Evolutionary conservation across 106 monocot genomes (phyloP).

Genomic region (Amphibolis antarctica): DNA sequence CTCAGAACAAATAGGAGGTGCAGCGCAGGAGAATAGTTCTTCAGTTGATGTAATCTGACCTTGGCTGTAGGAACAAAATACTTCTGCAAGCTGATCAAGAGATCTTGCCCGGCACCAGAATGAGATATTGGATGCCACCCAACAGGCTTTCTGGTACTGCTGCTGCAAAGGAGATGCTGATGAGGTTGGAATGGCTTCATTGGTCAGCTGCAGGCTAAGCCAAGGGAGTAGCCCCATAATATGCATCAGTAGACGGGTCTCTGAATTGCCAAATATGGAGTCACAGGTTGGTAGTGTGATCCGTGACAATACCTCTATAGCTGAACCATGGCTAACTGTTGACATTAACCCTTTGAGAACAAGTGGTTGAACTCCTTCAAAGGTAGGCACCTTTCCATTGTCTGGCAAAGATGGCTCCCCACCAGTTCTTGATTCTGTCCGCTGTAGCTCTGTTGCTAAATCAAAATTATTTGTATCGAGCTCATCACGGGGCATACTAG

Average conservation of each 20-base stretch:
- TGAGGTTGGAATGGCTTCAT: conserved; percentile 13
- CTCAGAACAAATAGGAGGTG: conserved; percentile 63
- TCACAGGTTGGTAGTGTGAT: conserved; percentile 80
- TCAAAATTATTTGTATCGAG: conserved; percentile 44
- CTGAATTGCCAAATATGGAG: conserved; percentile 76
- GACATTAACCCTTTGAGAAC: conserved; percentile 95
- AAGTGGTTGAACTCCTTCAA: conserved; percentile 93
- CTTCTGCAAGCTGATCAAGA: conserved; percentile 42
- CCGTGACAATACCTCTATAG: conserved; percentile 76
- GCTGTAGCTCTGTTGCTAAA: conserved; percentile 33
- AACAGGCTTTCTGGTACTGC: conserved; percentile 68
- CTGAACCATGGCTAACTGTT: conserved; percentile 64
- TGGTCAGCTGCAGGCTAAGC: conserved; percentile 67
- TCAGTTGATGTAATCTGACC: conserved; percentile 59
- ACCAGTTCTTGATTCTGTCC: conserved; percentile 42
- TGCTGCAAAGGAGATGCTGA: conserved; percentile 36
- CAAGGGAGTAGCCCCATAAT: conserved; percentile 87
- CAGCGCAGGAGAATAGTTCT: conserved; percentile 44
- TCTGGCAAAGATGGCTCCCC: conserved; percentile 28
- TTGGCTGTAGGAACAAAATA: conserved; percentile 53
- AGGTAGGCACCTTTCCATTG: conserved; percentile 66
- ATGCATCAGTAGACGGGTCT: conserved; percentile 91
- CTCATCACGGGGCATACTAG: conserved; percentile 93
- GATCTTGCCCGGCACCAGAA: conserved; percentile 72
- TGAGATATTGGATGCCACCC: conserved; percentile 76